Percentiles rank a stretch among this genome's conserved stretches.
Conservation (phyloP, 148 eudicot genomes). For the Vaccinium vitisidaea region DNA sequence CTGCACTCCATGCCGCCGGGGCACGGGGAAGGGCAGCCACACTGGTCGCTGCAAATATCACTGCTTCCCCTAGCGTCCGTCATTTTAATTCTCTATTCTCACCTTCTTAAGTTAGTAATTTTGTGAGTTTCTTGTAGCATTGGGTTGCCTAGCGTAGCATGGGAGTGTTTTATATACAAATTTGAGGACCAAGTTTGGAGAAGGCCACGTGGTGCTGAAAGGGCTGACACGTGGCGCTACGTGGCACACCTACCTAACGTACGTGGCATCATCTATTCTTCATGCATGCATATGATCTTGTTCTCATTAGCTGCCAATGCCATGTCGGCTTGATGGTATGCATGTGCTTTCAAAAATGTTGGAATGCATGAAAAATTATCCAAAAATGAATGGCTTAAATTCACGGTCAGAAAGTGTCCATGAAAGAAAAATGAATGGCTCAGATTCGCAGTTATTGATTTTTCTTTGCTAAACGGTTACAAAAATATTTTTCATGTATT, state of each 20-base stretch:
- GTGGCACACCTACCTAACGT: neutral
- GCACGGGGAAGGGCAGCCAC: conserved; percentile 70
- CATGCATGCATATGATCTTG: neutral
- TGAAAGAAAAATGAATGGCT: no score
- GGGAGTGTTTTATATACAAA: neutral
- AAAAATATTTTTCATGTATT: no score
- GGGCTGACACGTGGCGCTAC: neutral
- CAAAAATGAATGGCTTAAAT: no score
- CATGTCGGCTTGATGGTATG: neutral
- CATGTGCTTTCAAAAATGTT: no score
- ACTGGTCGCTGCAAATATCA: conserved; percentile 38
- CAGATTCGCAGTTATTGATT: no score
- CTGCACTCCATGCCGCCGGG: conserved; percentile 48
- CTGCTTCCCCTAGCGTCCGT: conserved; percentile 35
- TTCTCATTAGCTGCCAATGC: neutral
- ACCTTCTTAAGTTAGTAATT: neutral
- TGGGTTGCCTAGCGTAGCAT: neutral
- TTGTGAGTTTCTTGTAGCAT: neutral
- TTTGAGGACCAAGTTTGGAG: neutral
- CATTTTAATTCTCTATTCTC: conserved; percentile 18
- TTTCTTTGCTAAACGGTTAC: no score
- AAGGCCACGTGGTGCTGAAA: neutral
- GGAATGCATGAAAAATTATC: no score
- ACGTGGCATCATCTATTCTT: neutral
- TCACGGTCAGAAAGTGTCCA: no score